Percentiles rank a stretch among this genome's conserved stretches.
Evolutionary conservation across 2,329 filamentous ascomycete genomes (phyloP).

Genomic region (Phoma sp.): DNA sequence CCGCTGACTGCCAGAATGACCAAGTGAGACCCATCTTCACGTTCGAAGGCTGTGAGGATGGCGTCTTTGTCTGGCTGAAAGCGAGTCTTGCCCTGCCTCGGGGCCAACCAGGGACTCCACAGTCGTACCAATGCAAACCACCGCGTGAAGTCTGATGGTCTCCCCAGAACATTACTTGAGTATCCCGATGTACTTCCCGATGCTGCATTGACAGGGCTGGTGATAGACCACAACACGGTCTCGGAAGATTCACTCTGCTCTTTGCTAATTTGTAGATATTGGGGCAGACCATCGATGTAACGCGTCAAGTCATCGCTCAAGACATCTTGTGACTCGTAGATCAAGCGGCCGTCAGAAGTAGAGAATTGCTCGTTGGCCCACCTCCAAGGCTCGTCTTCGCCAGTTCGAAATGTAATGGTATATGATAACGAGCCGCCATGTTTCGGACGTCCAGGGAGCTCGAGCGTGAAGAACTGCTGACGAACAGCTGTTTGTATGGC

Average conservation of each 20-base stretch:
- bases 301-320: constrained; percentile 55
- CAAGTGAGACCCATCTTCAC: constrained; percentile 72
- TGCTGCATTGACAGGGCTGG: constrained; percentile 61
- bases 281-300: constrained; percentile 65
- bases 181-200: constrained; percentile 64
- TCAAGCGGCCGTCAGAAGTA: constrained; percentile 66
- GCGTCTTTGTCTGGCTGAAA: constrained; percentile 79
- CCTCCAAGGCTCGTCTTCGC: constrained; percentile 63
- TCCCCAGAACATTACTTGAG: constrained; percentile 65
- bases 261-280: constrained; percentile 60
- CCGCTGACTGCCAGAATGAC: constrained; percentile 81
- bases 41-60: constrained; percentile 78
- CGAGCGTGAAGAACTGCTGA: constrained; percentile 61
- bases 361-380: constrained; percentile 73
- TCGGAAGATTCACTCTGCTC: constrained; percentile 69
- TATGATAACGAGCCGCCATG: constrained; percentile 63
- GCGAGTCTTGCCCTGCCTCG: constrained; percentile 74
- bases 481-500: constrained; percentile 18
- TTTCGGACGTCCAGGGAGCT: constrained; percentile 53
- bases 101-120: constrained; percentile 85
- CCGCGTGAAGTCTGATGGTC: constrained; percentile 67
- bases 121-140: constrained; percentile 84
- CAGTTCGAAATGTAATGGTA: constrained; percentile 71
- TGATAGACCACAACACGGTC: constrained; percentile 74
- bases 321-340: constrained; percentile 55